Evolutionary conservation across 441 rosid genomes (phyloP).

Genomic region (Populus trichocarpa): DNA sequence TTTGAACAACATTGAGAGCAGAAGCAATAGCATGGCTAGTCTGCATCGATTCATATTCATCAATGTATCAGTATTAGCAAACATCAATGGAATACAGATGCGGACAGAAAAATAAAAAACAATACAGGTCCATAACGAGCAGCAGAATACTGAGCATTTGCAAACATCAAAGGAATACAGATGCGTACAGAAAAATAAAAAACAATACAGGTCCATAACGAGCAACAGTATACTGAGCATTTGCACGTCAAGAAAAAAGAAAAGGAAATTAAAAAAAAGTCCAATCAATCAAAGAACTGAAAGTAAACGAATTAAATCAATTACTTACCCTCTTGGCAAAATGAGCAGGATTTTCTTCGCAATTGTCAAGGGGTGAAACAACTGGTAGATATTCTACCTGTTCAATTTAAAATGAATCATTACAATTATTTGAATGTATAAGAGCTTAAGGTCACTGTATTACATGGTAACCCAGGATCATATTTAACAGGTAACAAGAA

Average conservation of each 20-base stretch:
- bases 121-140: neutral
- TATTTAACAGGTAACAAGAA: constrained; percentile 6
- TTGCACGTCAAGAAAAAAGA: neutral
- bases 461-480: constrained; percentile 1
- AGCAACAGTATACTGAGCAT: neutral
- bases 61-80: neutral
- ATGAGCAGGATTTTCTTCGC: constrained; percentile 60
- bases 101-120: neutral
- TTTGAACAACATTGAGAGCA: constrained; percentile 78
- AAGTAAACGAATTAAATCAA: constrained; percentile 9
- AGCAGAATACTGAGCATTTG: neutral
- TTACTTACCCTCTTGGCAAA: constrained; percentile 81
- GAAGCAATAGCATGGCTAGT: constrained; percentile 67
- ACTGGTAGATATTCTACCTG: constrained; percentile 93
- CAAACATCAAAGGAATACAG: constrained; percentile 4
- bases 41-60: constrained; percentile 42
- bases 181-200: neutral
- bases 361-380: constrained; percentile 56
- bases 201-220: neutral
- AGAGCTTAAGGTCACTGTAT: neutral
- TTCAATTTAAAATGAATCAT: constrained; percentile 15
- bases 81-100: constrained; percentile 6
- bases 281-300: neutral
- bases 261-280: neutral
- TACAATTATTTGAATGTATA: neutral